Evolutionary conservation across 2,329 filamentous ascomycete genomes (phyloP).

Genomic region (Ilyonectria destructans): DNA sequence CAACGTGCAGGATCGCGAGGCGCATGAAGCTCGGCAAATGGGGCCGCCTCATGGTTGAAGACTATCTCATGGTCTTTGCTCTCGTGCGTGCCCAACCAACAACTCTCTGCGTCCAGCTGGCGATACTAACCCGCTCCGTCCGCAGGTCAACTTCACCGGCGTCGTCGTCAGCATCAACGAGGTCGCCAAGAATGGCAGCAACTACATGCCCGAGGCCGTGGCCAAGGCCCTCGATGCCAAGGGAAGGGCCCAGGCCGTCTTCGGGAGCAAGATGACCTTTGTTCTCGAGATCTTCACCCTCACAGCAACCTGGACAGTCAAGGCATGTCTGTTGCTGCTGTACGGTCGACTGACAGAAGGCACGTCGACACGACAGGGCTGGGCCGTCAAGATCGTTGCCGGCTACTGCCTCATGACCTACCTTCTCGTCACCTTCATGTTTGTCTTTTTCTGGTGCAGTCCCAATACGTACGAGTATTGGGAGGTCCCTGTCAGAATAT

Average conservation of each 20-base stretch:
- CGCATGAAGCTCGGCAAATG: conserved; percentile 61
- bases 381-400: conserved; percentile 60
- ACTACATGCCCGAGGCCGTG: conserved; percentile 58
- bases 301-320: conserved; percentile 67
- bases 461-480: conserved; percentile 67
- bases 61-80: conserved; percentile 71
- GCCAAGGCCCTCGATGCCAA: conserved; percentile 61
- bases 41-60: conserved; percentile 68
- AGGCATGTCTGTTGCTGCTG: conserved; percentile 67
- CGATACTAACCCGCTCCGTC: conserved; percentile 26
- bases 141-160: conserved; percentile 56
- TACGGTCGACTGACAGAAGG: conserved; percentile 67
- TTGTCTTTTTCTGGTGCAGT: conserved; percentile 69
- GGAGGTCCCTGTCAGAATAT: conserved; percentile 61
- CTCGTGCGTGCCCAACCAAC: conserved; percentile 51
- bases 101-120: neutral
- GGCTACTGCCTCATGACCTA: conserved; percentile 63
- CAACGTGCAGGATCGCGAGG: conserved; percentile 46
- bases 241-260: conserved; percentile 60
- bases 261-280: conserved; percentile 70
- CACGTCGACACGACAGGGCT: conserved; percentile 51
- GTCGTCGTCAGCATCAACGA: conserved; percentile 61
- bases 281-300: conserved; percentile 69
- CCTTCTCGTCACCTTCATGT: conserved; percentile 65
- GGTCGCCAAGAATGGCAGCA: conserved; percentile 62